These are phyloP conservation scores for Saitozyma sp. DNA, from an alignment of 768 basidiomycete genomes.

Conservation along the genomic window DNA sequence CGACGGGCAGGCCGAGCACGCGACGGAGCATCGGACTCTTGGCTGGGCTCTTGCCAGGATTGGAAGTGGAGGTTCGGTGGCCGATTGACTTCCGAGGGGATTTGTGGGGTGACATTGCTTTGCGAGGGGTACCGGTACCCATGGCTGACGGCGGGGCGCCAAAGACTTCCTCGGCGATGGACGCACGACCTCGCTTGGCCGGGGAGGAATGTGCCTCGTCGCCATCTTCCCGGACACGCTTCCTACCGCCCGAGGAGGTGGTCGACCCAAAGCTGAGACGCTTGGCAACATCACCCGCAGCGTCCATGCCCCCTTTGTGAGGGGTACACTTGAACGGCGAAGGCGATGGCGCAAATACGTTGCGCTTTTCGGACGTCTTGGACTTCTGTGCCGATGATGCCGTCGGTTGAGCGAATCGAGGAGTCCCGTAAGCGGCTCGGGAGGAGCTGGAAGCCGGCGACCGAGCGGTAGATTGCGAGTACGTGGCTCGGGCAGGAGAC, in stretches of 20 bases:
- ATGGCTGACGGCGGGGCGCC: conserved; percentile 8
- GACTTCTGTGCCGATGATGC: conserved; percentile 38
- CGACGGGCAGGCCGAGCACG: conserved; percentile 10
- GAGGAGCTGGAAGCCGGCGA: conserved; percentile 22
- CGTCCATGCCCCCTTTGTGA: conserved; percentile 33
- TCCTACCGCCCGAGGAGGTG: conserved; percentile 20
- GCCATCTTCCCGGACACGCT: conserved; percentile 15
- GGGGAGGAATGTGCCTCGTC: conserved; percentile 3
- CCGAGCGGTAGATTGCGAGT: neutral
- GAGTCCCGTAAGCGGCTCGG: conserved; percentile 28
- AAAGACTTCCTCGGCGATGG: conserved; percentile 18
- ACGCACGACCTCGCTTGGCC: conserved; percentile 7
- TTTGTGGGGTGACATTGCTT: neutral
- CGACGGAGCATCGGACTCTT: conserved; percentile 20
- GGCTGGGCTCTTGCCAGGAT: conserved; percentile 10
- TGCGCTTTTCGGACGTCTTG: conserved; percentile 30
- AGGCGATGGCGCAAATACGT: conserved; percentile 49
- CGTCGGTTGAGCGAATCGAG: conserved; percentile 45
- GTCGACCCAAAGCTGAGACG: conserved; percentile 43
- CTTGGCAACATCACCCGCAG: conserved; percentile 50
- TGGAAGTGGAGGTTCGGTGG: neutral
- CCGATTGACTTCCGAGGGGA: neutral
- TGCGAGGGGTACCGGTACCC: neutral
- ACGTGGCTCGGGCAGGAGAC: neutral
- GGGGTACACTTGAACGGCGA: conserved; percentile 41